A percentile compares a stretch with the other conserved stretches of the same genome.
Evolutionary conservation across 768 basidiomycete genomes (phyloP).

Genomic region (Floccularia luteovirens): DNA sequence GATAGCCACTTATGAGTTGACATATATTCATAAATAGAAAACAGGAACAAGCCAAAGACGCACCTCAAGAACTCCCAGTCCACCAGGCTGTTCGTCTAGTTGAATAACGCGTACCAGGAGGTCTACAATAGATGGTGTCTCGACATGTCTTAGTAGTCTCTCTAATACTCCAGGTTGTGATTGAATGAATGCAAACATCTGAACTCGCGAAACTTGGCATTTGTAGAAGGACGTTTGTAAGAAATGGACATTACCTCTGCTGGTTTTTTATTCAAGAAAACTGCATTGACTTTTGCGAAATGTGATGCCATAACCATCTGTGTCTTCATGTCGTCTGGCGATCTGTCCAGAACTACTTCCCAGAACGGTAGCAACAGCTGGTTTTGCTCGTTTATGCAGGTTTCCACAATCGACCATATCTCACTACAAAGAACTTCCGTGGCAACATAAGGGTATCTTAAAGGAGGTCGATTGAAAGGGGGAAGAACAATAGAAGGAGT

Average conservation of each 20-base stretch:
- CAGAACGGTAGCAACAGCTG: conserved; percentile 83
- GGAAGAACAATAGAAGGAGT: neutral
- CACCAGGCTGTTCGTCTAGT: conserved; percentile 77
- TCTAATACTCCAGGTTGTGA: conserved; percentile 76
- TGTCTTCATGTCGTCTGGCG: conserved; percentile 81
- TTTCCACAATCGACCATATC: conserved; percentile 92
- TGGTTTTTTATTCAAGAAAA: conserved; percentile 84
- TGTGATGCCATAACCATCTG: conserved; percentile 84
- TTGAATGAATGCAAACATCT: conserved; percentile 94
- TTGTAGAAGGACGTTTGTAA: conserved; percentile 12
- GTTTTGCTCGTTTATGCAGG: conserved; percentile 64
- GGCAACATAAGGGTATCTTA: conserved; percentile 85
- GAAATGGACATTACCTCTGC: conserved; percentile 60
- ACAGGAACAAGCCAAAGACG: conserved; percentile 28
- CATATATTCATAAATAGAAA: neutral
- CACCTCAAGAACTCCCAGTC: conserved; percentile 83
- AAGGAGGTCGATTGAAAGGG: conserved; percentile 1
- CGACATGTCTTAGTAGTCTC: conserved; percentile 77
- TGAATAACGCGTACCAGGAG: conserved; percentile 86
- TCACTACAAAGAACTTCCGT: conserved; percentile 95
- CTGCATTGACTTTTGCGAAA: conserved; percentile 91
- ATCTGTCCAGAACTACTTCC: conserved; percentile 78
- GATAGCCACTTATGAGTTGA: conserved; percentile 69
- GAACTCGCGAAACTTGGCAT: conserved; percentile 17
- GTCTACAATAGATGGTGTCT: conserved; percentile 88